Conservation (phyloP, 441 rosid genomes). For the Populus hybrid region DNA sequence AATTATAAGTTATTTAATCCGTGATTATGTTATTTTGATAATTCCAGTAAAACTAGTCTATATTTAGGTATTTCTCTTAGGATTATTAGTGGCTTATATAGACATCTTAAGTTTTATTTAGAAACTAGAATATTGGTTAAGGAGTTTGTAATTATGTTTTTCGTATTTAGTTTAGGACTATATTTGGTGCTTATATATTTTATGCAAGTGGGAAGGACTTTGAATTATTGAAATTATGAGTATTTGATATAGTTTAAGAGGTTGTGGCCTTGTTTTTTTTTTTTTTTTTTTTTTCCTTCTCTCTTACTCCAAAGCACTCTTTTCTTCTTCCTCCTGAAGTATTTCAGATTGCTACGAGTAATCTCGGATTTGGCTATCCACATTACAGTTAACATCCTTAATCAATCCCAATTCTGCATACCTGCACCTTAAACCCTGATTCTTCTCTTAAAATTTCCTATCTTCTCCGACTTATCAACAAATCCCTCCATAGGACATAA, state of each 20-base stretch:
- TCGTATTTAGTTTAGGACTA: no score
- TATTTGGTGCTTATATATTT: background rate
- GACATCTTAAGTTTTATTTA: background rate
- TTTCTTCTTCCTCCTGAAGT: background rate
- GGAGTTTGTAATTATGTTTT: background rate
- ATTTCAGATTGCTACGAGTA: background rate
- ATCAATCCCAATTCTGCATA: background rate
- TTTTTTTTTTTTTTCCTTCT: background rate
- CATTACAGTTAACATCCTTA: no score
- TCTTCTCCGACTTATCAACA: background rate
- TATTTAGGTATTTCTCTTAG: background rate
- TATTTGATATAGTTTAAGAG: background rate
- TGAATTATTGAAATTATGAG: background rate
- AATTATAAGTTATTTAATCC: no score
- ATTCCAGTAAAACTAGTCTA: background rate
- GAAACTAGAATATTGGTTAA: background rate
- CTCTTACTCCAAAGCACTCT: background rate
- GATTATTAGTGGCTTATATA: background rate
- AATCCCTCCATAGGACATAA: background rate
- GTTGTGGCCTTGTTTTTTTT: background rate
- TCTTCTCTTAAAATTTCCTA: background rate
- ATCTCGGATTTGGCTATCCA: no score
- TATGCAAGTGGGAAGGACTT: background rate
- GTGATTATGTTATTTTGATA: background rate
- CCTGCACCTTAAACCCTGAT: background rate